These are phyloP conservation scores for Trichoderma breve DNA, from an alignment of 2,329 filamentous ascomycete genomes.

Conservation along the genomic window DNA sequence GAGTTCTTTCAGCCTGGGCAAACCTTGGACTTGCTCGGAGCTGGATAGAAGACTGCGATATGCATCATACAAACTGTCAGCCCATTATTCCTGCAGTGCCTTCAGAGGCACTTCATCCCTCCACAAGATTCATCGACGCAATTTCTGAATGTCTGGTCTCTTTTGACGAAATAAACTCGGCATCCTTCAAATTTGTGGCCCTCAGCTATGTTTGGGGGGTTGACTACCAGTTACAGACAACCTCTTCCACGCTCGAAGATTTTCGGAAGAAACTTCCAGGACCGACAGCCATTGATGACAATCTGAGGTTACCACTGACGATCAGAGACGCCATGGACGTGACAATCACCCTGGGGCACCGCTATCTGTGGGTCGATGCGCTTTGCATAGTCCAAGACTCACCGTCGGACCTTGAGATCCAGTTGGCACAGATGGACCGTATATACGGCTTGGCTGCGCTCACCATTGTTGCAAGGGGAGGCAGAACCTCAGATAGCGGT, in stretches of 20 bases:
- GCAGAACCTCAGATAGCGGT: background rate
- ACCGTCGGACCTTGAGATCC: background rate
- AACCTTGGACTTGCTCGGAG: background rate
- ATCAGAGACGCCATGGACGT: background rate
- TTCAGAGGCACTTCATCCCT: background rate
- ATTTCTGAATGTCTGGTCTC: background rate
- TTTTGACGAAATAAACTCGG: background rate
- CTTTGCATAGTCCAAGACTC: background rate
- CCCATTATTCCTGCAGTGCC: background rate
- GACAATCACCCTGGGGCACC: background rate
- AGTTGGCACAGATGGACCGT: background rate
- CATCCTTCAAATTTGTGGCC: background rate
- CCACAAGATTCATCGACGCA: background rate
- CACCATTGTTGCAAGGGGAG: background rate
- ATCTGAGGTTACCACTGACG: background rate
- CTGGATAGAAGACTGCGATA: background rate
- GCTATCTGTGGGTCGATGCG: background rate
- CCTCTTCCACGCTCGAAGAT: background rate
- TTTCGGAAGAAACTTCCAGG: background rate
- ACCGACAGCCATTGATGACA: background rate
- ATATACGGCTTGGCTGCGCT: background rate
- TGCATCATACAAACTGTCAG: background rate
- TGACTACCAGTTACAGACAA: background rate
- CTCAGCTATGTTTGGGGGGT: background rate
- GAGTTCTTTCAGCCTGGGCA: background rate